phyloP scores from a whole-genome alignment of 371 early-diverging fungal species.

The Mortierella polycephala region DNA sequence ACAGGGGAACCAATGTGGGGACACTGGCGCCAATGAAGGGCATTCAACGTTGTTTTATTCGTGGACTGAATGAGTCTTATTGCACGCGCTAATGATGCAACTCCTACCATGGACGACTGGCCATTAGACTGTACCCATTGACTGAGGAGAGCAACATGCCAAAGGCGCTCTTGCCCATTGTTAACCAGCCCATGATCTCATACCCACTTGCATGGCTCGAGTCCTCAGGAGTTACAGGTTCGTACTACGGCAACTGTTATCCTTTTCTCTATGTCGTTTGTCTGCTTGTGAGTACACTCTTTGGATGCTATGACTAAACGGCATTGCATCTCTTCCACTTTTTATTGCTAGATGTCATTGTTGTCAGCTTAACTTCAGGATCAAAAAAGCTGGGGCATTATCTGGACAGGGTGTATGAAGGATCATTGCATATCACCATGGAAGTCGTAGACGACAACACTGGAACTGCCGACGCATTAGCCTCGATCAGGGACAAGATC shows the following conservation, averaged over 20 bases:
- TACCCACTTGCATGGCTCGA: slow-evolving; percentile 95
- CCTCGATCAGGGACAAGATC: slow-evolving; percentile 80
- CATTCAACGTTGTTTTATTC: neutral
- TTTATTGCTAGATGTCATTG: slow-evolving; percentile 75
- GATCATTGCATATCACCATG: slow-evolving; percentile 64
- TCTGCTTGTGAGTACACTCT: neutral
- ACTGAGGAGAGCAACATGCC: slow-evolving; percentile 85
- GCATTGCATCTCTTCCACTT: no score
- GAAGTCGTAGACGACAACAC: slow-evolving; percentile 76
- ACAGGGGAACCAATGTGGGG: neutral
- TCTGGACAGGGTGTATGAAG: slow-evolving; percentile 79
- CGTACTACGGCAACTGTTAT: neutral
- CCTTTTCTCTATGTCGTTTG: neutral
- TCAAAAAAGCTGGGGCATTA: slow-evolving; percentile 75
- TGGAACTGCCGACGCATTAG: slow-evolving; percentile 89
- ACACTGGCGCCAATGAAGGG: neutral
- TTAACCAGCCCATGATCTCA: slow-evolving; percentile 92
- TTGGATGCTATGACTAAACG: no score
- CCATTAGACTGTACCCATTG: slow-evolving; percentile 78
- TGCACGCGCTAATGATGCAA: neutral
- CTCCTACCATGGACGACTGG: neutral
- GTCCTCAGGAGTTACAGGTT: slow-evolving; percentile 85
- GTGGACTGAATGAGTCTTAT: neutral
- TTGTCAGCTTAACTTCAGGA: slow-evolving; percentile 72
- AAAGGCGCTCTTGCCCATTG: slow-evolving; percentile 92